phyloP scores from a whole-genome alignment of 75 land plant species.

The Picea glauca region DNA sequence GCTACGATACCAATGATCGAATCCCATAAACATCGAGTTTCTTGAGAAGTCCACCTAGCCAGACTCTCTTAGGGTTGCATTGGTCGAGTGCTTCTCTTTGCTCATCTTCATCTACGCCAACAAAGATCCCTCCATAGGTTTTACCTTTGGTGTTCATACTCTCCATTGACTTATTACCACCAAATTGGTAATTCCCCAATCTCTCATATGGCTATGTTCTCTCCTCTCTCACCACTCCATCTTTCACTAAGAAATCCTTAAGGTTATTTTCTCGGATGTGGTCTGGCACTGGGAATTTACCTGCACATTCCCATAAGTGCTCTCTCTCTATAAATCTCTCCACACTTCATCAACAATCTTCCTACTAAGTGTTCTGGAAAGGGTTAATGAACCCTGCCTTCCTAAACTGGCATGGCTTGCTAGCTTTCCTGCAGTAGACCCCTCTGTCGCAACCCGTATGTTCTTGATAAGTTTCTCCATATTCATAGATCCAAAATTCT shows the following conservation, averaged over 20 bases:
- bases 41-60: too few relatives aligned
- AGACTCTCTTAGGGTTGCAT: too few relatives aligned
- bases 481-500: slow-evolving; percentile 30
- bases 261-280: slow-evolving; percentile 70
- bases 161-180: slow-evolving; percentile 4
- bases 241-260: slow-evolving; percentile 69
- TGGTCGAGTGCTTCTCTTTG: too few relatives aligned
- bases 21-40: too few relatives aligned
- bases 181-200: slow-evolving; percentile 15
- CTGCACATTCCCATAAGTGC: neutral
- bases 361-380: slow-evolving; percentile 58
- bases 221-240: slow-evolving; percentile 76
- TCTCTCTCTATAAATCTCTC: slow-evolving; percentile 21
- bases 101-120: too few relatives aligned
- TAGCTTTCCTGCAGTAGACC: slow-evolving; percentile 14
- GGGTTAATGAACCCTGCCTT: slow-evolving; percentile 58
- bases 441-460: slow-evolving; percentile 53
- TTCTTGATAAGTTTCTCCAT: slow-evolving; percentile 61
- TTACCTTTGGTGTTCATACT: too few relatives aligned
- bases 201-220: slow-evolving; percentile 15
- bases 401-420: slow-evolving; percentile 24
- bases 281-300: slow-evolving; percentile 39
- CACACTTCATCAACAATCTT: too few relatives aligned
- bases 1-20: too few relatives aligned
- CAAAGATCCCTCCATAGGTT: too few relatives aligned